A percentile compares a stretch with the other conserved stretches of the same genome.
Evolutionary conservation across 495 filamentous ascomycete species (phyloP).

Genomic region (Wilcoxina mikolae): DNA sequence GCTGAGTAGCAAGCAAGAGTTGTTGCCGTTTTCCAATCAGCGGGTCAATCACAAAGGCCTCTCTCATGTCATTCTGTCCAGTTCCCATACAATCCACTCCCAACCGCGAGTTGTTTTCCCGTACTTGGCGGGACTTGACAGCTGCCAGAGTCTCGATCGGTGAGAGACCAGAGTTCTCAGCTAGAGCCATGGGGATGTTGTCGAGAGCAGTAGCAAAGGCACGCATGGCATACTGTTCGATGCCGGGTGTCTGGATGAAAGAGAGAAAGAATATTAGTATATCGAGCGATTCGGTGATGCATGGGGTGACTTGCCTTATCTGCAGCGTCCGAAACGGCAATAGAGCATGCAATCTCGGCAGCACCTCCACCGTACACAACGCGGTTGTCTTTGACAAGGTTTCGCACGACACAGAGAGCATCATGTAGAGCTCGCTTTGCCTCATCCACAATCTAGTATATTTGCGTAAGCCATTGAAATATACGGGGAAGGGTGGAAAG

Average conservation of each 20-base stretch:
- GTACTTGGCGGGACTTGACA: conserved; percentile 91
- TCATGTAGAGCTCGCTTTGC: conserved; percentile 95
- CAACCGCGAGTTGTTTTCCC: conserved; percentile 66
- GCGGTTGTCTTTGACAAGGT: conserved; percentile 88
- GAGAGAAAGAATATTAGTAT: conserved; percentile 7
- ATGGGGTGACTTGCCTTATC: conserved; percentile 44
- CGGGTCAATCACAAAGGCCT: conserved; percentile 95
- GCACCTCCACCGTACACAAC: conserved; percentile 98
- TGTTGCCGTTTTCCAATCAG: conserved; percentile 96
- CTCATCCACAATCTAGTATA: conserved; percentile 81
- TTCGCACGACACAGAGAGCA: conserved; percentile 92
- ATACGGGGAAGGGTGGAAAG: no score
- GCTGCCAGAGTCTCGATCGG: conserved; percentile 88
- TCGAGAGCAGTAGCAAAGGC: conserved; percentile 94
- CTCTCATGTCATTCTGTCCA: conserved; percentile 89
- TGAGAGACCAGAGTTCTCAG: conserved; percentile 91
- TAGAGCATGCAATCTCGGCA: conserved; percentile 91
- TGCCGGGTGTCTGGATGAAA: conserved; percentile 56
- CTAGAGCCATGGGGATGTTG: conserved; percentile 85
- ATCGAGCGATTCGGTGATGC: not conserved
- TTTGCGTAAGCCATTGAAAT: not conserved
- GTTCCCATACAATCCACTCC: conserved; percentile 97
- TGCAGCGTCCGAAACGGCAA: conserved; percentile 90
- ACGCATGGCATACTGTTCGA: conserved; percentile 98
- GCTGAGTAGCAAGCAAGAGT: conserved; percentile 84